Conservation (phyloP, 1,139 yeast genomes). For the Debaryomyces sp. region DNA sequence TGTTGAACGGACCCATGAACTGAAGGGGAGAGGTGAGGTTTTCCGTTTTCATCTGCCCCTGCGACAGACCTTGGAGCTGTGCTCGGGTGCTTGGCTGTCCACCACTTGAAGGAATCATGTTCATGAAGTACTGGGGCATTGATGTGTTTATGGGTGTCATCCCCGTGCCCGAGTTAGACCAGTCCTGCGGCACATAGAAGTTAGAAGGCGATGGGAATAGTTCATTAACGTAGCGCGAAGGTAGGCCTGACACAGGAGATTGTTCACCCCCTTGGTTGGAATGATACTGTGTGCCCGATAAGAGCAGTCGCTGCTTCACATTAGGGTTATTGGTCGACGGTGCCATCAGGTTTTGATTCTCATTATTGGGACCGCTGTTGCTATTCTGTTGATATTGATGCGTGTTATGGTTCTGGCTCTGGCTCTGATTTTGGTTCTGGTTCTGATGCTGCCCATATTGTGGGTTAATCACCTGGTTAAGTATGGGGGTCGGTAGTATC, state of each 20-base stretch:
- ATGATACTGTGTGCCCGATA: constrained; percentile 1
- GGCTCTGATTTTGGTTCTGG: constrained; percentile 14
- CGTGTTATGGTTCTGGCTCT: no score
- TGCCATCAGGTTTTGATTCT: constrained; percentile 6
- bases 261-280: constrained; percentile 37
- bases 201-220: constrained; percentile 60
- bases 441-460: constrained; percentile 16
- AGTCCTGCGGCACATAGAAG: constrained; percentile 49
- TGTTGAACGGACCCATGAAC: constrained; percentile 14
- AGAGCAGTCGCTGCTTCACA: constrained; percentile 1
- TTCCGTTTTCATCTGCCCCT: constrained; percentile 5
- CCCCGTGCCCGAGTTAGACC: constrained; percentile 40
- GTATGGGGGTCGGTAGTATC: constrained; percentile 40
- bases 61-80: constrained; percentile 1
- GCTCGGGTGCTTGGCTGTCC: constrained; percentile 3
- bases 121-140: constrained; percentile 30
- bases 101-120: constrained; percentile 19
- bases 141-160: constrained; percentile 40
- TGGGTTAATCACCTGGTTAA: constrained; percentile 36
- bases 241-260: constrained; percentile 53
- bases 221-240: constrained; percentile 55
- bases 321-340: background rate
- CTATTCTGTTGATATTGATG: constrained; percentile 12
- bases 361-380: constrained; percentile 13
- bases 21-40: constrained; percentile 14